Evolutionary conservation across 129 eudicot genomes (phyloP).

Genomic region (Artemisia tridentata): DNA sequence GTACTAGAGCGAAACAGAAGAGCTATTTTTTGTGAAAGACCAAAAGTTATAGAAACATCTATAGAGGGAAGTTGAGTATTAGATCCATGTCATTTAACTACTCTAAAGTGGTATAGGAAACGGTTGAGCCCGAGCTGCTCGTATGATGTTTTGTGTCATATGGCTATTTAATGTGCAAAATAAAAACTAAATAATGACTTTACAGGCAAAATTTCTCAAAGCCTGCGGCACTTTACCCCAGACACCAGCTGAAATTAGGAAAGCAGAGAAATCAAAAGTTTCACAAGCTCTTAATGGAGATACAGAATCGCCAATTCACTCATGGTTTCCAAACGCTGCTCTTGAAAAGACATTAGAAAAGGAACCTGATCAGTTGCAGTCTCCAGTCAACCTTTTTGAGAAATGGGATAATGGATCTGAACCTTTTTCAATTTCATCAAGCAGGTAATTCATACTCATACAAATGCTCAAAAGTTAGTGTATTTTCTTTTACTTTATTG

Average conservation of each 20-base stretch:
- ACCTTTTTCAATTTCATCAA: conserved; percentile 40
- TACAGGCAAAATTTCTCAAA: conserved; percentile 78
- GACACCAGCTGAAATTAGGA: conserved; percentile 79
- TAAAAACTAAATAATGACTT: conserved; percentile 3
- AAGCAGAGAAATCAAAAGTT: conserved; percentile 28
- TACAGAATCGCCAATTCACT: conserved; percentile 30
- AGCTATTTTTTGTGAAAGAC: not conserved
- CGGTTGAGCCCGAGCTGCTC: conserved; percentile 9
- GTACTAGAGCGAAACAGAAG: not conserved
- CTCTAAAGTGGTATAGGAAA: not conserved
- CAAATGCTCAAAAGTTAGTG: conserved; percentile 1
- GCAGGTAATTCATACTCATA: conserved; percentile 38
- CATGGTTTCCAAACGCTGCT: conserved; percentile 50
- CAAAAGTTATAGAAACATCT: not conserved
- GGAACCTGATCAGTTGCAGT: conserved; percentile 48
- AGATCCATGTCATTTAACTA: not conserved
- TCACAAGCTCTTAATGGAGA: conserved; percentile 27
- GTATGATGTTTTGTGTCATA: not conserved
- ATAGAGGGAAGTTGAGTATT: not conserved
- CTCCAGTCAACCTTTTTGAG: conserved; percentile 38
- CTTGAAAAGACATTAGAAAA: conserved; percentile 40
- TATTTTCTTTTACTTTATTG: not conserved
- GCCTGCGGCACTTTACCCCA: conserved; percentile 82
- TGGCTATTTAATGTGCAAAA: not conserved
- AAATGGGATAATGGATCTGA: conserved; percentile 35